Evolutionary conservation across 768 basidiomycete genomes (phyloP).

Genomic region (Lactarius akahatsu): DNA sequence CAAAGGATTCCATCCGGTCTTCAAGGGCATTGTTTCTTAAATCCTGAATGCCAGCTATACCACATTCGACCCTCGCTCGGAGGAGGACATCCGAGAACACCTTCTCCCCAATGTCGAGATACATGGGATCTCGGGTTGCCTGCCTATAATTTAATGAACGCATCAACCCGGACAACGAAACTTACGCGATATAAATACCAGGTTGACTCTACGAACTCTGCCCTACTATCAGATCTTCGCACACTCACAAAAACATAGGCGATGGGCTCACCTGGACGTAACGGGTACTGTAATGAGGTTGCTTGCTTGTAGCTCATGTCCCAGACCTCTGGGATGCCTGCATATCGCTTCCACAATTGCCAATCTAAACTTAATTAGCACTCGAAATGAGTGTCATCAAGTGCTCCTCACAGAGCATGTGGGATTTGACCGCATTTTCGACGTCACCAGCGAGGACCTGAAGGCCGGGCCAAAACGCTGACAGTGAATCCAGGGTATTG

Average conservation of each 20-base stretch:
- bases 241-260: not conserved
- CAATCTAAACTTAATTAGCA: constrained; percentile 56
- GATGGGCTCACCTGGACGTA: constrained; percentile 56
- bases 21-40: constrained; percentile 75
- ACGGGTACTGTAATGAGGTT: constrained; percentile 75
- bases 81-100: constrained; percentile 71
- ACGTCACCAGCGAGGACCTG: constrained; percentile 86
- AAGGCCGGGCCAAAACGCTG: constrained; percentile 97
- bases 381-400: not conserved
- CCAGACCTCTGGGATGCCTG: constrained; percentile 91
- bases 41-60: constrained; percentile 79
- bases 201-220: constrained; percentile 93
- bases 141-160: constrained; percentile 36
- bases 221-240: constrained; percentile 1
- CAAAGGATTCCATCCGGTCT: constrained; percentile 97
- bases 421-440: constrained; percentile 88
- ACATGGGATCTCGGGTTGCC: constrained; percentile 92
- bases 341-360: constrained; percentile 87
- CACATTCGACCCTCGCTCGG: constrained; percentile 82
- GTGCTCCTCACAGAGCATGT: constrained; percentile 70
- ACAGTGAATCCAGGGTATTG: constrained; percentile 86
- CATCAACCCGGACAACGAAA: constrained; percentile 13
- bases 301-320: constrained; percentile 72
- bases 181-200: constrained; percentile 90
- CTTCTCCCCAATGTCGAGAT: constrained; percentile 87